phyloP scores from a whole-genome alignment of 177 flowering plant genomes.

The Vitis hybrid region DNA sequence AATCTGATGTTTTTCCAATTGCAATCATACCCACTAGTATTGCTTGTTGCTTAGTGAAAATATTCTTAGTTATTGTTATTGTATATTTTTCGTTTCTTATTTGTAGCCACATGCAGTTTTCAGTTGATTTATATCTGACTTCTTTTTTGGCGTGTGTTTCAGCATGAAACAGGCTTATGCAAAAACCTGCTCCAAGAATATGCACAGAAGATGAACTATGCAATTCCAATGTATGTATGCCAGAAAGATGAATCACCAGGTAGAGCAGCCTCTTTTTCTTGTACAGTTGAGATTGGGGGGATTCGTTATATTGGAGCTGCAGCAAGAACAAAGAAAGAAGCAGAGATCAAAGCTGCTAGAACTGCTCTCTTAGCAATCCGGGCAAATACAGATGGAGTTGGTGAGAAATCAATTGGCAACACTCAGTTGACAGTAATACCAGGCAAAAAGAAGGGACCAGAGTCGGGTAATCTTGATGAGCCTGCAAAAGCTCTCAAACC shows the following conservation, averaged over 20 bases:
- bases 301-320: constrained; percentile 78
- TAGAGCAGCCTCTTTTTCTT: constrained; percentile 32
- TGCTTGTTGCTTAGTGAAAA: background rate
- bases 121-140: background rate
- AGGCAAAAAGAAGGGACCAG: constrained; percentile 48
- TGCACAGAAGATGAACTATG: constrained; percentile 91
- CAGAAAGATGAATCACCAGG: constrained; percentile 42
- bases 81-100: background rate
- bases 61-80: background rate
- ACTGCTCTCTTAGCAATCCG: constrained; percentile 83
- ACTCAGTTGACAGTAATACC: constrained; percentile 71
- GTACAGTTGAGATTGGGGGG: constrained; percentile 86
- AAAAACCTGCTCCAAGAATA: constrained; percentile 95
- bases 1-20: background rate
- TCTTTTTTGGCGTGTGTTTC: constrained; percentile 12
- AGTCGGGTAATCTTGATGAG: constrained; percentile 25
- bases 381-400: constrained; percentile 25
- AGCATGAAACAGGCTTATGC: constrained; percentile 94
- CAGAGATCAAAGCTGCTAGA: constrained; percentile 95
- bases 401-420: constrained; percentile 18
- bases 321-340: constrained; percentile 89
- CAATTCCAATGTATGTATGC: constrained; percentile 76
- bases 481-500: constrained; percentile 45
- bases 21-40: background rate
- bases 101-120: background rate